Base-by-base conservation (phyloP, 108 stramenopile genomes). In the Skeletonema tropicum region DNA sequence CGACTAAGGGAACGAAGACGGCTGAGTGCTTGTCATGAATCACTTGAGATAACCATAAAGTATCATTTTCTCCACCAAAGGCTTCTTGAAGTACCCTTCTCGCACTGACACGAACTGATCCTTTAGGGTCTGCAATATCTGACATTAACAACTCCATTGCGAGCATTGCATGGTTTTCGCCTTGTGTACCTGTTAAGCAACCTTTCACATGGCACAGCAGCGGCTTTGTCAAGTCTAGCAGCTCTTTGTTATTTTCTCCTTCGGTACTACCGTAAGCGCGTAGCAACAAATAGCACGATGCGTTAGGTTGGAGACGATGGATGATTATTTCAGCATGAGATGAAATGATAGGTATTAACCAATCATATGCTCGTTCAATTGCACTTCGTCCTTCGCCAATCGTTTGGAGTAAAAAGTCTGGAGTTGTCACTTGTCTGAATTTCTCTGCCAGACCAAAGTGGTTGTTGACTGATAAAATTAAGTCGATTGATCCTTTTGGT, bases 341-440 rank as follows among this genome's bases (percentile, higher is more conserved):
- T 23, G 92, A 93, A 42, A 93, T 88, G 38, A 90, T 85, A 10
- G 89, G 92, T 41, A 93, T 90, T 12, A 93, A 57, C 92, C 92
- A 93, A 55, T 93, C 92, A 48, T 90, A 90, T n/a, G 92, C 89
- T 33, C 92, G 63, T 59, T 93, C 92, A 46, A 93, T 90, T 13
- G 89, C 87, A 32, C 75, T 86, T 46, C 92, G 76, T 10, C 86
- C 74, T 35, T 80, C 68, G 2, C 89, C 92, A 62, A 93, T 85
- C 13, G 92, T 87, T 57, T 62, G 75, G 10, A 89, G 66, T 25
- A 93, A 19, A 66, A 85, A 93, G 59, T 93, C 92, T 15, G 92
- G 92, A 15, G 64, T 63, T 5, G 45, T 64, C 25, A 63, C 79
- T 6, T 58, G 58, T 64, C 87, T 86, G 60, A 93, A 93, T 26